Evolutionary conservation across 2,329 filamentous ascomycete species (phyloP).

Genomic region (Neonectria ditissima): DNA sequence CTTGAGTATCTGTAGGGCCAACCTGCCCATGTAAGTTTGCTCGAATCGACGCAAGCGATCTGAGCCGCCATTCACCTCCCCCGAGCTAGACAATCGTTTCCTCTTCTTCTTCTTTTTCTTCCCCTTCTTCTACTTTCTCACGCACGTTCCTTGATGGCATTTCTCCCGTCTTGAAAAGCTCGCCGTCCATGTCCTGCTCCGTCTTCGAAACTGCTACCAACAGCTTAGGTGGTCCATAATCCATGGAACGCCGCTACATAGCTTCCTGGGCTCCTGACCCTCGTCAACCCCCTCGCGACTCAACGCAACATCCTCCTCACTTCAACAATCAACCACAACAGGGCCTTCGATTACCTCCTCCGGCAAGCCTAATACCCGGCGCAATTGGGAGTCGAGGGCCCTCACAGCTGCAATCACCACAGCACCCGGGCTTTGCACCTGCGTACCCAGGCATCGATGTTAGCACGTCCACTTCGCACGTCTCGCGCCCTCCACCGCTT

Average conservation of each 20-base stretch:
- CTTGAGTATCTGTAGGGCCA: constrained; percentile 28
- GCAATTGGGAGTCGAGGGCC: constrained; percentile 28
- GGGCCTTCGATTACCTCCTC: constrained; percentile 43
- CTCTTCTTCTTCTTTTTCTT: constrained; percentile 10
- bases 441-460: constrained; percentile 32
- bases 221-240: constrained; percentile 32
- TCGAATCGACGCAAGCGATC: constrained; percentile 41
- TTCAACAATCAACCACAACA: constrained; percentile 44
- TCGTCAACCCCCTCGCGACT: constrained; percentile 30
- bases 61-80: constrained; percentile 33
- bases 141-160: constrained; percentile 29
- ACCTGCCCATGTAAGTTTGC: constrained; percentile 38
- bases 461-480: constrained; percentile 29
- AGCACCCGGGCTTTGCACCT: constrained; percentile 22
- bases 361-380: constrained; percentile 39
- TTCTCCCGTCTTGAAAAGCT: constrained; percentile 23
- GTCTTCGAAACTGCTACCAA: constrained; percentile 34
- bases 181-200: constrained; percentile 38
- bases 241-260: constrained; percentile 42
- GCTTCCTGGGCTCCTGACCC: constrained; percentile 38
- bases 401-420: constrained; percentile 30
- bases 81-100: constrained; percentile 32
- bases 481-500: constrained; percentile 31
- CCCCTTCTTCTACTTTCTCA: not conserved
- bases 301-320: constrained; percentile 41